A percentile compares a stretch with the other conserved stretches of the same genome.
Conservation (phyloP, 345 rosid species). For the Lepidium didymum region DNA sequence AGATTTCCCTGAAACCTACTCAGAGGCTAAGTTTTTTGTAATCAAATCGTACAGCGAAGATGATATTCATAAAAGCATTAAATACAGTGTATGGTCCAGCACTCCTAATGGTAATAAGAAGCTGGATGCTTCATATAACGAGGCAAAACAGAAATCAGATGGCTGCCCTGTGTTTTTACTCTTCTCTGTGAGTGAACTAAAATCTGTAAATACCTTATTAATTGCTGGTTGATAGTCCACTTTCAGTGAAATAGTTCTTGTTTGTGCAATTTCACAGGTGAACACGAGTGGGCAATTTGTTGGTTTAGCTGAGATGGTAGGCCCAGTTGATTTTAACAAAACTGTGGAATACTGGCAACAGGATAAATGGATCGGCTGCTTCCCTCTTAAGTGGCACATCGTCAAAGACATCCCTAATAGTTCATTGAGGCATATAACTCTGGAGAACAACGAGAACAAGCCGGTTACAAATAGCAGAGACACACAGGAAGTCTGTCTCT, state of each 20-base stretch:
- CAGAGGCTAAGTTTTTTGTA: constrained; percentile 57
- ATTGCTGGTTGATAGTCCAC: not conserved
- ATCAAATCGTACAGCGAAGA: constrained; percentile 81
- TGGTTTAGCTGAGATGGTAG: constrained; percentile 80
- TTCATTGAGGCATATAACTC: constrained; percentile 61
- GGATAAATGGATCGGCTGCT: constrained; percentile 80
- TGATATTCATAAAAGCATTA: constrained; percentile 78
- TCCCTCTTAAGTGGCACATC: constrained; percentile 81
- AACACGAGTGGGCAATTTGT: constrained; percentile 81
- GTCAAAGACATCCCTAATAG: constrained; percentile 71
- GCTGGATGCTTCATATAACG: constrained; percentile 56
- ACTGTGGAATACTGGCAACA: constrained; percentile 81
- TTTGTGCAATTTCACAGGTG: constrained; percentile 40
- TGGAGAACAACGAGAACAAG: constrained; percentile 82
- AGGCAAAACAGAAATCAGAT: constrained; percentile 46
- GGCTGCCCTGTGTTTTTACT: constrained; percentile 60
- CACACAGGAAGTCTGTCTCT: constrained; percentile 61
- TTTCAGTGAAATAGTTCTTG: not conserved
- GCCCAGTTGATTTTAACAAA: constrained; percentile 60
- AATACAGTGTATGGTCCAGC: constrained; percentile 78
- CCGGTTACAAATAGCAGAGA: constrained; percentile 83
- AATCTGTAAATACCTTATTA: not conserved
- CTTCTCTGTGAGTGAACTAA: constrained; percentile 53
- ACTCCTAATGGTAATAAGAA: constrained; percentile 72
- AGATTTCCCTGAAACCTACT: constrained; percentile 45